Base-by-base conservation (phyloP, 805 yeast species). In the Diddensiella santjacobensis region DNA sequence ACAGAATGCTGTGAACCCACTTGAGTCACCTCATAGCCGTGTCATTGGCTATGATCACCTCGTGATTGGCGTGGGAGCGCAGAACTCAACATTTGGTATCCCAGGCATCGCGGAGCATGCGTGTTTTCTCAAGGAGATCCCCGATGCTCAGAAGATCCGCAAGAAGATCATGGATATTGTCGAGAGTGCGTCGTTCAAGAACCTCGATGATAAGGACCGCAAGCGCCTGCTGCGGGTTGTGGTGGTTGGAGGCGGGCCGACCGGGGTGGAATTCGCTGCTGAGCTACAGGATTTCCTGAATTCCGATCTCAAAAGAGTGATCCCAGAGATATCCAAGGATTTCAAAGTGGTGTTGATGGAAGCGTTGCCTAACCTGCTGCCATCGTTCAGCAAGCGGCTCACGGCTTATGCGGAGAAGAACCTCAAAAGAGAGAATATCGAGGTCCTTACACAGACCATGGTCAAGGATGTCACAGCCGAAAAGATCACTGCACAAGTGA, bases 211-310 rank as follows among this genome's bases (percentile, higher is more conserved):
- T 57, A 81, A 83, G 18, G 95, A 85, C 65, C 81, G 96, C 70
- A 78, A 80, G 69, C 80, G 95, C 68, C 77, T 90, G 6, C 38
- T 35, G 15, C 38, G 18, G 15, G 20, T 35, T 59, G 90, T 90
- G 54, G 95, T 90, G 54, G 95, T 93, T 58, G 97, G 97, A 63
- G 97, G 96, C 70, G 97, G 97, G 55, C 96, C 97, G 65, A 89
- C 97, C 39, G 97, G 97, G 73, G 96, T 90, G 54, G 38, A 35
- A 35, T 35, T 35, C 18, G 38, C 38, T 56, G 97, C 95, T 62
- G 96, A 90, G 71, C 73, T 89, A 60, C 93, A 85, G 71, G 97
- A 89, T 70, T 90, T 86, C 69, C 84, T 88, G 53, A 88, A 85
- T 67, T 91, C 88, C 68, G 97, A 89, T 69, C 75, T 89, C 69